Evolutionary conservation across 1,139 yeast species (phyloP), one percentile per base, ranked within the genome.

Genomic region (Saccharomyces hybrid): DNA sequence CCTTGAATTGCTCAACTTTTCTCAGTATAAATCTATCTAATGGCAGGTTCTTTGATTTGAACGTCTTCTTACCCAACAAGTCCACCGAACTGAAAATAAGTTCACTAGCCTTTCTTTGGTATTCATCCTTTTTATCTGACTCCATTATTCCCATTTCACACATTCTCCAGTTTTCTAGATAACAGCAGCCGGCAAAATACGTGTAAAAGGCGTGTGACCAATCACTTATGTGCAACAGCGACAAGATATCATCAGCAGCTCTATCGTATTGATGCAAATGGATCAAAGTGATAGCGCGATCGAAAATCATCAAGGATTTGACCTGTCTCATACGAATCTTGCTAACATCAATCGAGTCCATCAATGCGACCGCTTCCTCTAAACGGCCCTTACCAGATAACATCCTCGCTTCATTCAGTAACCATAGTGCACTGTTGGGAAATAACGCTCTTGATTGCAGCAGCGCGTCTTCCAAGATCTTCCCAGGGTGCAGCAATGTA

Each of bases 141-240:
- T 75, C 73, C 48, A 75, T 71, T 31, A 71, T 57, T 8, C 75
- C 81, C 70, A 77, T 65, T 55, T 73, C 68, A 53, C 84, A 82
- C 85, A 81, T 80, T 70, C 87, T 78, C 74, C 87, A 91, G 48
- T 86, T 78, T 64, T 88, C 96, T 54, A 88, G 74, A 64, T 88
- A 88, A 70, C 97, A 90, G 14, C 87, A 78, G 3, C 93, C 97
- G 0, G 97, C 95, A 75, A 86, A 77, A 69, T 85, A 90, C 52
- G 86, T 80, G 69, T 91, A 93, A 31, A 90, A 77, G 8, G 95
- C 93, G 66, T 88, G 95, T 5, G 96, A 89, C 96, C 97, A 93
- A 11, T 93, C 81, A 67, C 88, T 91, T 57, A 89, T 79, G 47
- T 85, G 83, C 47, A 88, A 76, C 64, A 91, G 76, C 48, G 78